phyloP scores from a whole-genome alignment of 1,284 basidiomycete species.

The Pascua sp. region DNA sequence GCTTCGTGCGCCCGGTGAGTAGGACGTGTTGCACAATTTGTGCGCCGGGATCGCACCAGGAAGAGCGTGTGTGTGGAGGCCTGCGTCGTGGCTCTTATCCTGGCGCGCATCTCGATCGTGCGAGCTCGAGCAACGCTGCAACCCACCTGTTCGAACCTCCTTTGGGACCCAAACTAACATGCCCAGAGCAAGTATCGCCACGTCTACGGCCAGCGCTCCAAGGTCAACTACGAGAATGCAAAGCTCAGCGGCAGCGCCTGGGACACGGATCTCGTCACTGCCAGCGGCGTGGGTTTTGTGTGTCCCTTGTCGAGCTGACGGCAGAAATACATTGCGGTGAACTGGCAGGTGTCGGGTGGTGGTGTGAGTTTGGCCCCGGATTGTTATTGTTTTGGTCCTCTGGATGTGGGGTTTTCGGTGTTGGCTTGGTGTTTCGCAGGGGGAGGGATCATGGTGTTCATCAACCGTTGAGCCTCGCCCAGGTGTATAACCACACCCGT shows the following conservation, averaged over 20 bases:
- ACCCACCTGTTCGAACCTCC: neutral
- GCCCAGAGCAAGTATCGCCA: constrained; percentile 63
- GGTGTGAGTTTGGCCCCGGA: constrained; percentile 53
- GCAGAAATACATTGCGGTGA: constrained; percentile 55
- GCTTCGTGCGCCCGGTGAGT: constrained; percentile 57
- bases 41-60: neutral
- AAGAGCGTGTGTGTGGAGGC: neutral
- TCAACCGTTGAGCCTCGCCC: too few species aligned
- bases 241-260: constrained; percentile 86
- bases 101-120: neutral
- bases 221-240: constrained; percentile 84
- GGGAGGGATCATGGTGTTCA: too few species aligned
- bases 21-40: neutral
- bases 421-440: too few species aligned
- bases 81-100: neutral
- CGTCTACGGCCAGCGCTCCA: constrained; percentile 79
- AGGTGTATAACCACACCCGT: too few species aligned
- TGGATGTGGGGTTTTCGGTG: too few species aligned
- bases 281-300: constrained; percentile 63
- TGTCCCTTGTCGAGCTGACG: neutral
- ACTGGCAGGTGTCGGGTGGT: constrained; percentile 94
- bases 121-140: neutral
- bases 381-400: neutral
- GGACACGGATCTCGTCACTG: constrained; percentile 92
- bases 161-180: constrained; percentile 1